Evolutionary conservation across 495 filamentous ascomycete species (phyloP), one percentile per base, ranked within the genome.

Genomic region (Neurospora sp.): DNA sequence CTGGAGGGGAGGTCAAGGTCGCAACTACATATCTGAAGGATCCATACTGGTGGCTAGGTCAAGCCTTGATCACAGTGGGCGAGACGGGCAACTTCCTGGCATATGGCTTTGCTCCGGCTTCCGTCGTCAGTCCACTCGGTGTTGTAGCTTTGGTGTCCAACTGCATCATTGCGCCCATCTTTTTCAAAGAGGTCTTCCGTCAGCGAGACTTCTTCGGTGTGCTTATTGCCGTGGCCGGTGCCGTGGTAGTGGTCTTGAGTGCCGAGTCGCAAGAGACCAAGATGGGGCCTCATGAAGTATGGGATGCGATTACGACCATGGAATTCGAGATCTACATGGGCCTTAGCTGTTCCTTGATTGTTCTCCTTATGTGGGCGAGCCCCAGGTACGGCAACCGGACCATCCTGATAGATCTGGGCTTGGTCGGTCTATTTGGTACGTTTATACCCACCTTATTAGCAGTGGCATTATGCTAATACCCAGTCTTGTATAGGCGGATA

Each of bases 101-200:
- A 5, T 99, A 99, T 79, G 96, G 96, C 12, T 99, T 99, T 79
- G 96, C 96, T n/a, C 94, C 96, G 20, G 96, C 96, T 3, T 98
- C 95, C 14, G 97, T 99, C 74, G 96, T 99, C n/a, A 96, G 93
- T 18, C 96, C 96, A 1, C 84, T 99, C 16, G 96, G 96, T 11
- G 96, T 99, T 27, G 96, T 98, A 0, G 96, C 96, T 3, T 83
- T 99, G 73, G 89, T 99, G 35, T 97, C 94, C 68, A 99, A 99
- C 81, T 98, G 96, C 79, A 87, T 98, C 68, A 96, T 99, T 80
- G 96, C 96, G 9, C 96, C 96, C 38, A 89, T 94, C 76, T 86
- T 99, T 83, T 88, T 99, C 74, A 95, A 97, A 75, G 96, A 99
- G 81, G 83, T 85, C 66, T 96, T 98, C 76, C 90, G 96, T 35